Percentiles rank a stretch among this genome's conserved stretches.
These are phyloP conservation scores for Cladosporium sp. DNA, from an alignment of 2,329 filamentous ascomycete species.

Conservation along the genomic window DNA sequence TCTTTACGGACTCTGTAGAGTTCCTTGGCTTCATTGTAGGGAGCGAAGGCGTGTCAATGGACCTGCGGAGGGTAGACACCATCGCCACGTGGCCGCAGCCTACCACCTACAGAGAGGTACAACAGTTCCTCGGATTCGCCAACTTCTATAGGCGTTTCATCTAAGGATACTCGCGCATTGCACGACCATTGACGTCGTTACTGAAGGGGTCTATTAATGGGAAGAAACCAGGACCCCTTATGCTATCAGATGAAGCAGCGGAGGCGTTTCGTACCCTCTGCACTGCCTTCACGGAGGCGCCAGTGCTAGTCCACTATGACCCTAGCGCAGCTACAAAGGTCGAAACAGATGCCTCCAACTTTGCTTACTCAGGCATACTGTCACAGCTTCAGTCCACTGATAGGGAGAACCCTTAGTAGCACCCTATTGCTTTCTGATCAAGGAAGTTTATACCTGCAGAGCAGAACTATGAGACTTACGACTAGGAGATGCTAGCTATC, in stretches of 20 bases:
- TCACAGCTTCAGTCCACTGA: constrained; percentile 7
- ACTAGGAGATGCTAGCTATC: constrained; percentile 21
- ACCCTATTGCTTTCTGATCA: constrained; percentile 19
- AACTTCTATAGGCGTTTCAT: neutral
- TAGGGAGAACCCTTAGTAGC: constrained; percentile 17
- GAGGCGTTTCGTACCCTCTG: neutral
- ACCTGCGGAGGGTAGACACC: constrained; percentile 29
- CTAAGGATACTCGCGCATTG: constrained; percentile 9
- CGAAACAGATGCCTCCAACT: constrained; percentile 16
- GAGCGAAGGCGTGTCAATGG: constrained; percentile 29
- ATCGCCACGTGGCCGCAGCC: constrained; percentile 23
- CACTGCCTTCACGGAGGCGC: constrained; percentile 6
- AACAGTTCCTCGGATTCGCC: neutral
- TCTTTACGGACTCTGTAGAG: constrained; percentile 32
- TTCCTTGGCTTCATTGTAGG: constrained; percentile 35
- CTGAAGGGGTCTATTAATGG: neutral
- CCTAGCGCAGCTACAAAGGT: neutral
- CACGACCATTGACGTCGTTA: neutral
- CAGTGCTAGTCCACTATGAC: neutral
- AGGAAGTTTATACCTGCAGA: constrained; percentile 21
- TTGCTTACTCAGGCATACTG: constrained; percentile 16
- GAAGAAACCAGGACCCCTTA: neutral
- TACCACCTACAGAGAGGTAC: neutral
- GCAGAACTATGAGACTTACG: constrained; percentile 22
- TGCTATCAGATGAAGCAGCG: neutral